Evolutionary conservation across 345 rosid species (phyloP), one percentile per base, ranked within the genome.

Genomic region (Hibiscus tridactylites): DNA sequence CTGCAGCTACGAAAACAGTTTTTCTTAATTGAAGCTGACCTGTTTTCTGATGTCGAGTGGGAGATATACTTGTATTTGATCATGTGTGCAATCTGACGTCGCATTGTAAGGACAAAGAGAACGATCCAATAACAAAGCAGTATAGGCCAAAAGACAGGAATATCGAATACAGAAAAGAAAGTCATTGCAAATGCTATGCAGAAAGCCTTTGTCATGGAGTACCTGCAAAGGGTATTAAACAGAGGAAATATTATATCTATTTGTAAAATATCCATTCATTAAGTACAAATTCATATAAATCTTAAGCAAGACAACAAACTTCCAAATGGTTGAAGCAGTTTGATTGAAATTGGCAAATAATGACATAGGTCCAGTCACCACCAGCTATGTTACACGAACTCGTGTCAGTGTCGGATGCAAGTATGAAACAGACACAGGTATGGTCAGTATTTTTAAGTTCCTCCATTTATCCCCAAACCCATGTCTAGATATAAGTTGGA

Each of bases 131-230:
- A 93, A 75, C 83, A 88, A 6, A 91, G 85, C 47, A 93, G 73
- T 80, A 91, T 87, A 5, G 96, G 97, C 98, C 98, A 91, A 78
- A 93, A 88, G 65, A 87, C 96, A 0, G 92, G 98, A 35, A 93
- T 88, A 57, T 89, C 97, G 57, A 93, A 85, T 71, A 88, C 71
- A 2, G 91, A 84, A 79, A 91, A 88, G 87, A 91, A 89, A 17
- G 97, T 91, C 93, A 91, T 85, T 46, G 85, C 33, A 80, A 93
- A 85, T 17, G 96, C 90, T 63, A 93, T 81, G 81, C 79, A 76
- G 83, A 91, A 86, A 3, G 93, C 92, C 76, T 81, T 88, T 5
- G 97, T 91, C 78, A 89, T 80, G 49, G 96, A 84, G 75, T 93
- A 87, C 97, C 97, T 90, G 80, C 7, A 78, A 81, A 17, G 77